phyloP scores from a whole-genome alignment of 1,284 basidiomycete species.

The Puccinia coronata region DNA sequence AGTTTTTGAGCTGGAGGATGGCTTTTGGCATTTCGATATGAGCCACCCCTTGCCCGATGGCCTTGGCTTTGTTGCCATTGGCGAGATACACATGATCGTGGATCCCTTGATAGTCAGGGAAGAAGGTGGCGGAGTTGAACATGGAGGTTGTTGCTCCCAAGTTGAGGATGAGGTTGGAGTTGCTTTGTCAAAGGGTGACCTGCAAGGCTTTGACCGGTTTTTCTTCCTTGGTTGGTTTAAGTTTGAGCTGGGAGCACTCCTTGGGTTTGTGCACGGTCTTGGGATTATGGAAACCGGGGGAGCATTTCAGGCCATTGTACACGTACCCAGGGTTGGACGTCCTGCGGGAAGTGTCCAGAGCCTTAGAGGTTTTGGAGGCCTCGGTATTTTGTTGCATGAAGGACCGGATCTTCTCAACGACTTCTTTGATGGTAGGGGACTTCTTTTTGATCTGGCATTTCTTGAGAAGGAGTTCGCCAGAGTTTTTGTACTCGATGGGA shows the following conservation, averaged over 20 bases:
- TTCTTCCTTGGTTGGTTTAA: too few relatives aligned
- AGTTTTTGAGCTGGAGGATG: slow-evolving; percentile 17
- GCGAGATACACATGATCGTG: too few relatives aligned
- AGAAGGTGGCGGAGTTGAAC: slow-evolving; percentile 19
- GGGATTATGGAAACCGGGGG: too few relatives aligned
- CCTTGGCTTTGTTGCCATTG: background rate
- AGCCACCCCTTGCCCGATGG: background rate
- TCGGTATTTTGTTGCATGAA: background rate
- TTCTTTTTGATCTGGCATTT: background rate
- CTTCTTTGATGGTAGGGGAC: background rate
- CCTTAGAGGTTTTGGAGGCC: background rate
- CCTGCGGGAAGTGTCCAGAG: background rate
- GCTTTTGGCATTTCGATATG: background rate
- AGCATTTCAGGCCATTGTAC: too few relatives aligned
- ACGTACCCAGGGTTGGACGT: background rate
- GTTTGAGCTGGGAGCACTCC: slow-evolving; percentile 10
- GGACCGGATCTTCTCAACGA: background rate
- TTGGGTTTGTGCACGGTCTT: background rate
- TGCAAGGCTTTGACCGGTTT: too few relatives aligned
- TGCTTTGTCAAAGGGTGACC: too few relatives aligned
- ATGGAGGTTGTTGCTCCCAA: slow-evolving; percentile 4
- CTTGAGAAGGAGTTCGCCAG: too few relatives aligned
- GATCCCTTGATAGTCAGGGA: background rate
- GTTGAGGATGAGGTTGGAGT: too few relatives aligned
- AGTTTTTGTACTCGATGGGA: too few relatives aligned